Base-by-base conservation (phyloP, 352 stramenopile species). In the Globisporangium cystogenes region DNA sequence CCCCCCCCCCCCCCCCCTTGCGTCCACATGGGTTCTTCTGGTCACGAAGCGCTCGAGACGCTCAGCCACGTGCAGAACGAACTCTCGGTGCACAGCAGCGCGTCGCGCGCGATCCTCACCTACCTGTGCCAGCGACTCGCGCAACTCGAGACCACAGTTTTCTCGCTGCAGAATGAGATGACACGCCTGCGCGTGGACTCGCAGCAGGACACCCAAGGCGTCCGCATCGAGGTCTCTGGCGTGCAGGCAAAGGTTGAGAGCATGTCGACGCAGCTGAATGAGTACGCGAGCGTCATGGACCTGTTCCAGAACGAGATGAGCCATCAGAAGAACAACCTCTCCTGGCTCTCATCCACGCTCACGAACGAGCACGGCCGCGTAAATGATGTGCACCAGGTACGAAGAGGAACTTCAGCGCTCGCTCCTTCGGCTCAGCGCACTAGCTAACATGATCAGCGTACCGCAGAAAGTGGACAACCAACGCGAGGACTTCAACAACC, bases 381-480 rank as follows among this genome's bases (percentile, higher is more conserved):
- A 18, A 65, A 71, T 44, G 55, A 74, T 18, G 67, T 87, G 15
- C 63, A 85, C 14, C 70, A 75, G 56, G 76, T 87, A 39, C 1
- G 66, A 29, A 29, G 26, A 2, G 26, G 3, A 6, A 5, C 26
- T 29, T 29, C 26, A 5, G 3, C 2, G 26, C 3, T 5, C 5
- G 2, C 26, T 29, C 26, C 5, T 2, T 29, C 26, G 26, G 2
- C 26, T 29, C 26, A 5, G 5, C 26, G 5, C 26, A 5, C 26
- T 29, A 29, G 20, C 6, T 43, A 12, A n/a, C 16, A 24, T 7
- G 11, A 3, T 45, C 8, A 4, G 40, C 27, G n/a, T 45, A n/a
- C 7, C 24, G n/a, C 54, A 90, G 74, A 87, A 87, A 84, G 65
- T 90, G 0, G 76, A 90, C 27, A 72, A 77, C 51, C 74, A 88